Evolutionary conservation across 345 rosid species (phyloP).

Genomic region (Luvunga scandens): DNA sequence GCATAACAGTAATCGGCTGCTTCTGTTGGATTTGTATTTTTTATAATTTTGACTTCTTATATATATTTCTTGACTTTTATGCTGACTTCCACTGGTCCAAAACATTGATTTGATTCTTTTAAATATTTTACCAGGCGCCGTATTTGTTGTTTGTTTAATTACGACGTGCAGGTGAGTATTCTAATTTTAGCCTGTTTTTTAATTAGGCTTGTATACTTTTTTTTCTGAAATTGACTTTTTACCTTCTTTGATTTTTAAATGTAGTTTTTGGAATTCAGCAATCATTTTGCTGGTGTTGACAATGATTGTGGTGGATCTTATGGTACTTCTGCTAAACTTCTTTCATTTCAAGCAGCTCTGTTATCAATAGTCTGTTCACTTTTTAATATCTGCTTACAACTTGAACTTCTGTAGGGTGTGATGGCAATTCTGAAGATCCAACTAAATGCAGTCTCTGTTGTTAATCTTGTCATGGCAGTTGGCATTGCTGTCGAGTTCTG

Average conservation of each 20-base stretch:
- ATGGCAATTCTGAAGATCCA: constrained; percentile 89
- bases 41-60: neutral
- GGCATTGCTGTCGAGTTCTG: constrained; percentile 97
- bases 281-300: constrained; percentile 84
- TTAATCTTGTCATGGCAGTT: constrained; percentile 92
- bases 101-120: constrained; percentile 11
- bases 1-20: neutral
- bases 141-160: constrained; percentile 80
- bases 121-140: constrained; percentile 60
- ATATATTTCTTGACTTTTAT: neutral
- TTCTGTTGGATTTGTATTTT: neutral
- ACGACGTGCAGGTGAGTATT: constrained; percentile 83
- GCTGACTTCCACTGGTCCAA: neutral
- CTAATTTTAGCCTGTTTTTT: neutral
- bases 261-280: constrained; percentile 88
- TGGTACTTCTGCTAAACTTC: constrained; percentile 43
- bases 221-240: neutral
- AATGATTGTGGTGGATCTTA: constrained; percentile 84
- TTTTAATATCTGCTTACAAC: constrained; percentile 12
- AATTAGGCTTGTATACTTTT: neutral
- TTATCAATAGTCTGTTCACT: neutral
- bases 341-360: neutral
- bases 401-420: constrained; percentile 71
- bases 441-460: constrained; percentile 93
- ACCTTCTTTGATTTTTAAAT: constrained; percentile 17